A percentile compares a stretch with the other conserved stretches of the same genome.
Conservation (phyloP, 164 flowering plant genomes). For the Berberis thunbergii region DNA sequence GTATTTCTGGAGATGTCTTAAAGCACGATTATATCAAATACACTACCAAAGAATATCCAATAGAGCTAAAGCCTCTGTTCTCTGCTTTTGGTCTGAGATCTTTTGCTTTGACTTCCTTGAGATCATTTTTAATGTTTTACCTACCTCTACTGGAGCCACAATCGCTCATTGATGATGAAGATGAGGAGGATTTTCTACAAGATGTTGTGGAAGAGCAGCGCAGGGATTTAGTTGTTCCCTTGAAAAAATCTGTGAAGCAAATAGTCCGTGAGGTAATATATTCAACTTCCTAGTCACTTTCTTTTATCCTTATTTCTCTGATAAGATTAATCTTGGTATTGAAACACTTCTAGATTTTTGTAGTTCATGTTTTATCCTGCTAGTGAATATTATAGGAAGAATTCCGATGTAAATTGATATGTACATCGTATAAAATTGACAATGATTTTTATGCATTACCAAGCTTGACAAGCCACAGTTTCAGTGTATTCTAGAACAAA, state of each 20-base stretch:
- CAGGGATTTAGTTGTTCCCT: constrained; percentile 67
- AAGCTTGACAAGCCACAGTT: no score
- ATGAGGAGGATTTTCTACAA: constrained; percentile 63
- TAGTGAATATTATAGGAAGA: no score
- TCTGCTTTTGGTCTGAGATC: constrained; percentile 69
- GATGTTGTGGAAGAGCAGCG: constrained; percentile 33
- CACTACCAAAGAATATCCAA: constrained; percentile 51
- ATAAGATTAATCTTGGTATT: neutral
- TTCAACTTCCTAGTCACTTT: neutral
- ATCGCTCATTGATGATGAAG: constrained; percentile 30
- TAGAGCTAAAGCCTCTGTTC: constrained; percentile 67
- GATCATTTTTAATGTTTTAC: constrained; percentile 70
- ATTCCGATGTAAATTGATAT: no score
- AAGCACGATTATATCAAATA: constrained; percentile 29
- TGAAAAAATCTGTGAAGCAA: constrained; percentile 76
- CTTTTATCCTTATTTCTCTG: no score
- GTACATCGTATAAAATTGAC: no score
- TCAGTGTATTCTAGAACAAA: no score
- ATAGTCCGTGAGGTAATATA: constrained; percentile 62
- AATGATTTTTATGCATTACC: no score
- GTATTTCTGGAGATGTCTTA: constrained; percentile 26
- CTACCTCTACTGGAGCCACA: constrained; percentile 84
- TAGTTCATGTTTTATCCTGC: no score
- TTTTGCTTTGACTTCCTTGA: constrained; percentile 62
- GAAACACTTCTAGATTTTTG: no score